Base-by-base conservation (phyloP, 768 basidiomycete species). In the Panellus pusillus region DNA sequence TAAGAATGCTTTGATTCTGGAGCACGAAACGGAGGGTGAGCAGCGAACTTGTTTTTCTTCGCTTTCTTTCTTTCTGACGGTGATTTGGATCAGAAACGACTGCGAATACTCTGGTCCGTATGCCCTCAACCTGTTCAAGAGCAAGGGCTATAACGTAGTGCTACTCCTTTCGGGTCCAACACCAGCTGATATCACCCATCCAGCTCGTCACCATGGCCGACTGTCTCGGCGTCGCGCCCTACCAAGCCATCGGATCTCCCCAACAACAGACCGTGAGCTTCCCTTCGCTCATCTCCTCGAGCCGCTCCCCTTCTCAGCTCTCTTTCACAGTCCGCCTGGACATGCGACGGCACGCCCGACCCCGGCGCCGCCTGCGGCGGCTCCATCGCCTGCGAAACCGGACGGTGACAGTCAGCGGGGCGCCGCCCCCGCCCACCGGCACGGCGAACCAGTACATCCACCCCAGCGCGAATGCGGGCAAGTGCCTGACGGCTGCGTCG, bases 121-220 rank as follows among this genome's bases (percentile, higher is more conserved):
- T 44, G 39, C 50, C 19, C n/a, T 52, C 28, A 52, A 45, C 43
- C 46, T 57, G 12, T 50, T 52, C 51, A n/a, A 48, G 41, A 50
- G 24, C 54, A 69, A 66, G 61, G 57, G 54, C 55, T 44, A 68
- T 65, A 52, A 65, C 45, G 68, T 37, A 38, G 15, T 36, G 15
- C n/a, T 49, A 1, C 18, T 43, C 20, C 11, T 36, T 19, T 38
- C 14, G 9, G 28, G 32, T 8, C 24, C 38, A 15, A 28, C 20
- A 27, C 41, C 37, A 27, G 41, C 31, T 46, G 48, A 38, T 40
- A 9, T 18, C 4, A 45, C 40, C 45, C 56, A 2, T 35, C 19
- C 49, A 69, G 44, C 64, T 77, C 27, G 75, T 77, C 41, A 73
- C 73, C 9, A 52, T 77, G 27, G 74, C 74, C 8, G 69, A 75